A percentile compares a stretch with the other conserved stretches of the same genome.
Conservation (phyloP, 768 basidiomycete genomes). For the Pulveroboletus sp. region DNA sequence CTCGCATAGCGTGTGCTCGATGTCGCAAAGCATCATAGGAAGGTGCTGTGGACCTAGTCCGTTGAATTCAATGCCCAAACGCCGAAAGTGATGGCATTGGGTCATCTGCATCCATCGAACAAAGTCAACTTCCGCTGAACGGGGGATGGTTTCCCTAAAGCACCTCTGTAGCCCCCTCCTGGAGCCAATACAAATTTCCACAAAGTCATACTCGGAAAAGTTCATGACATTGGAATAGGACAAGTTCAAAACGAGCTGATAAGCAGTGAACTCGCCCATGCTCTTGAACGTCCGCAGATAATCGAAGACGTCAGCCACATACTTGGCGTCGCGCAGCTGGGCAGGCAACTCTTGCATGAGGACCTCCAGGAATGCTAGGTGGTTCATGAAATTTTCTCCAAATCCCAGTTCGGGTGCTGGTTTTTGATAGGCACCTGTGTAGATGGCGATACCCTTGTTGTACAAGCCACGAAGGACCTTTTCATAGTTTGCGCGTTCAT, state of each 20-base stretch:
- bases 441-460: constrained; percentile 44
- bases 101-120: constrained; percentile 62
- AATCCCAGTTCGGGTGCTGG: constrained; percentile 59
- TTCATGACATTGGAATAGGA: constrained; percentile 57
- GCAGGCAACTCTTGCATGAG: constrained; percentile 58
- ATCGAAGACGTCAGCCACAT: constrained; percentile 64
- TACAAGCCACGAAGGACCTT: constrained; percentile 46
- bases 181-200: constrained; percentile 66
- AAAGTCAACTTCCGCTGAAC: constrained; percentile 51
- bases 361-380: constrained; percentile 57
- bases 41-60: constrained; percentile 47
- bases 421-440: constrained; percentile 70
- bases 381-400: constrained; percentile 51
- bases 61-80: constrained; percentile 52
- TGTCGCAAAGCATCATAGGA: constrained; percentile 63
- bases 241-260: constrained; percentile 62
- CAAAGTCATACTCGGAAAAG: constrained; percentile 68
- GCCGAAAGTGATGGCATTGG: constrained; percentile 59
- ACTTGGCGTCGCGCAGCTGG: constrained; percentile 47
- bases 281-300: constrained; percentile 58
- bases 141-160: constrained; percentile 47
- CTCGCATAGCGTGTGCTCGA: constrained; percentile 80
- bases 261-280: constrained; percentile 73
- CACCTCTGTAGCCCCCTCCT: constrained; percentile 65
- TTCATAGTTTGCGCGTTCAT: constrained; percentile 51